phyloP scores from a whole-genome alignment of 345 rosid species.

The Anacardium occidentale region DNA sequence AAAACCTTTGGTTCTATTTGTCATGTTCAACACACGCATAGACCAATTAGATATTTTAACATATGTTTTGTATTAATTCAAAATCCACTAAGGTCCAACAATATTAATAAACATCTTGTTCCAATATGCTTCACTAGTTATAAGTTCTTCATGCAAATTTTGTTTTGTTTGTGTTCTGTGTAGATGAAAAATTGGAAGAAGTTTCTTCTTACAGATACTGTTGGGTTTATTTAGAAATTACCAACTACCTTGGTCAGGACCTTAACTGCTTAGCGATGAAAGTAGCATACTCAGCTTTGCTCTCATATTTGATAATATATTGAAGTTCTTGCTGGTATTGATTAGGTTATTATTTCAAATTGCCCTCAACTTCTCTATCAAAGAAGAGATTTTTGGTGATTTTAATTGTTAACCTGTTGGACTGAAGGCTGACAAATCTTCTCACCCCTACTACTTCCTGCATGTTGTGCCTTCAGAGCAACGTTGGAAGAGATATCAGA shows the following conservation, averaged over 20 bases:
- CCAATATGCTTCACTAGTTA: slow-evolving; percentile 3
- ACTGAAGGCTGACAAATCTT: slow-evolving; percentile 9
- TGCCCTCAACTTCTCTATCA: slow-evolving; percentile 6
- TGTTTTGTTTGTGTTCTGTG: slow-evolving; percentile 25
- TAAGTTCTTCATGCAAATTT: slow-evolving; percentile 4
- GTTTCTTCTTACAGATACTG: slow-evolving; percentile 92
- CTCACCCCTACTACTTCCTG: slow-evolving; percentile 16
- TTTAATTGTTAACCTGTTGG: slow-evolving; percentile 5
- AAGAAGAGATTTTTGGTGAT: slow-evolving; percentile 15
- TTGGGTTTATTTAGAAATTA: slow-evolving; percentile 95
- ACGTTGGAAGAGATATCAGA: slow-evolving; percentile 93
- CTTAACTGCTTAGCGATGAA: slow-evolving; percentile 10
- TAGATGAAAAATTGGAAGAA: slow-evolving; percentile 82
- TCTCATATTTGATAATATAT: no score
- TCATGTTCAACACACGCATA: no score
- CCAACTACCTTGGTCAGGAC: slow-evolving; percentile 87
- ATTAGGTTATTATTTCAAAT: background rate
- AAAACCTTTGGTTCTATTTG: no score
- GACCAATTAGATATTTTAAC: no score
- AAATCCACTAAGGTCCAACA: no score
- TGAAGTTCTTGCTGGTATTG: slow-evolving; percentile 18
- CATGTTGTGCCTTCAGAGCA: slow-evolving; percentile 99
- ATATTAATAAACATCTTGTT: slow-evolving; percentile 14
- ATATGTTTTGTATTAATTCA: no score
- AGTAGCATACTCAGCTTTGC: no score